Percentiles rank a stretch among this genome's conserved stretches.
phyloP scores from a whole-genome alignment of 805 yeast species.

The Candida orba region DNA sequence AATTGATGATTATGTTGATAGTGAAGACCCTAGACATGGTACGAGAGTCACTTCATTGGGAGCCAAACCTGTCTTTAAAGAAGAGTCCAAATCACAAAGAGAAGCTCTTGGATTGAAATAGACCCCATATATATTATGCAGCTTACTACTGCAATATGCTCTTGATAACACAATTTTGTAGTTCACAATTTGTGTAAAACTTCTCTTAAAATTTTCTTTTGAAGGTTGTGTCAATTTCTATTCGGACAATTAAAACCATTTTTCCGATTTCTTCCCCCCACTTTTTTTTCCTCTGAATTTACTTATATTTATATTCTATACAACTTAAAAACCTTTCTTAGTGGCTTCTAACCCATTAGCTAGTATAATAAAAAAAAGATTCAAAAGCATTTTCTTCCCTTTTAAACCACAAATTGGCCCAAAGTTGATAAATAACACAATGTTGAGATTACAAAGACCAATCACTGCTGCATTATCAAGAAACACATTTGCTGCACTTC shows the following conservation, averaged over 20 bases:
- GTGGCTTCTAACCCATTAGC: too few relatives aligned
- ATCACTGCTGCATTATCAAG: not conserved
- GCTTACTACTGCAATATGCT: not conserved
- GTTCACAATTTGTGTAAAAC: too few relatives aligned
- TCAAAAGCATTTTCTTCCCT: not conserved
- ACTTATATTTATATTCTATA: too few relatives aligned
- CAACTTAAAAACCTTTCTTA: too few relatives aligned
- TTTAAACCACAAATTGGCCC: too few relatives aligned
- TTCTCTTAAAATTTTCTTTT: too few relatives aligned
- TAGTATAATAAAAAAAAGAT: too few relatives aligned
- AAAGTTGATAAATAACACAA: not conserved
- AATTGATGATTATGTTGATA: constrained; percentile 36
- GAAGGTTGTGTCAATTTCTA: not conserved
- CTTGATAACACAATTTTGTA: too few relatives aligned
- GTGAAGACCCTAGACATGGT: constrained; percentile 58
- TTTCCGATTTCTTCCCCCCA: not conserved
- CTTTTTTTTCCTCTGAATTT: too few relatives aligned
- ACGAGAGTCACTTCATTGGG: constrained; percentile 49
- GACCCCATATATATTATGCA: too few relatives aligned
- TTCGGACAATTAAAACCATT: not conserved
- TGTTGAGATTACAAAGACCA: constrained; percentile 5
- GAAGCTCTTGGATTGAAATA: constrained; percentile 21
- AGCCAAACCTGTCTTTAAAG: constrained; percentile 45
- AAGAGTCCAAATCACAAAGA: constrained; percentile 33
- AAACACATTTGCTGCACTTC: not conserved